Evolutionary conservation across 2,329 filamentous ascomycete genomes (phyloP).

Genomic region (Diplocarpon rosae): DNA sequence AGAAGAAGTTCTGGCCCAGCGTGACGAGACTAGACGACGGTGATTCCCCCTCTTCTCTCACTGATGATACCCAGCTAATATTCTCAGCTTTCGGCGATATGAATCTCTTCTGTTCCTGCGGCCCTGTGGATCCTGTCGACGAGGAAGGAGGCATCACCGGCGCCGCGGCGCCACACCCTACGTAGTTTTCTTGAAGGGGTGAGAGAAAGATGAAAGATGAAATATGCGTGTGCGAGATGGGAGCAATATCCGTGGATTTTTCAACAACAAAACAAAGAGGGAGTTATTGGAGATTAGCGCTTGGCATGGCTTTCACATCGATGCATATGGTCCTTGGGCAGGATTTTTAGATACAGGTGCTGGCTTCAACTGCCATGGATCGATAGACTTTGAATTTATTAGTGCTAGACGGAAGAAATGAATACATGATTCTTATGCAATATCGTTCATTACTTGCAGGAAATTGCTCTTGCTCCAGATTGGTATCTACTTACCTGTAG

Average conservation of each 20-base stretch:
- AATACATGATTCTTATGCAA: background rate
- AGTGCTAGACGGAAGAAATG: background rate
- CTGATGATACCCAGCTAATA: conserved; percentile 16
- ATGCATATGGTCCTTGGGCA: too few species aligned
- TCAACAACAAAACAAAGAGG: background rate
- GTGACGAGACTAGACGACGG: conserved; percentile 82
- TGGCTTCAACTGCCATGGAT: conserved; percentile 12
- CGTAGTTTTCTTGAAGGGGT: conserved; percentile 6
- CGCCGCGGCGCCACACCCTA: conserved; percentile 17
- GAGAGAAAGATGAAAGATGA: background rate
- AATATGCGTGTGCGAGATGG: background rate
- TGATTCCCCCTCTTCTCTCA: conserved; percentile 35
- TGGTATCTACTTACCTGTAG: too few species aligned
- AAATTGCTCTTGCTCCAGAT: too few species aligned
- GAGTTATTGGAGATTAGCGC: conserved; percentile 1
- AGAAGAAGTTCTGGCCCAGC: conserved; percentile 97
- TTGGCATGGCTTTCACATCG: background rate
- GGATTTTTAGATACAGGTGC: conserved; percentile 4
- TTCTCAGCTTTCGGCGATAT: conserved; percentile 69
- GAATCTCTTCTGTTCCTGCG: conserved; percentile 92
- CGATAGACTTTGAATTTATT: background rate
- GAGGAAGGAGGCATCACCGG: conserved; percentile 19
- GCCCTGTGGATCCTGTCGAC: conserved; percentile 53
- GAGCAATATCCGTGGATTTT: background rate
- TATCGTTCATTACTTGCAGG: too few species aligned